Percentiles rank a stretch among this genome's conserved stretches.
Evolutionary conservation across 2,329 filamentous ascomycete species (phyloP).

Genomic region (Lizonia empirigonia): DNA sequence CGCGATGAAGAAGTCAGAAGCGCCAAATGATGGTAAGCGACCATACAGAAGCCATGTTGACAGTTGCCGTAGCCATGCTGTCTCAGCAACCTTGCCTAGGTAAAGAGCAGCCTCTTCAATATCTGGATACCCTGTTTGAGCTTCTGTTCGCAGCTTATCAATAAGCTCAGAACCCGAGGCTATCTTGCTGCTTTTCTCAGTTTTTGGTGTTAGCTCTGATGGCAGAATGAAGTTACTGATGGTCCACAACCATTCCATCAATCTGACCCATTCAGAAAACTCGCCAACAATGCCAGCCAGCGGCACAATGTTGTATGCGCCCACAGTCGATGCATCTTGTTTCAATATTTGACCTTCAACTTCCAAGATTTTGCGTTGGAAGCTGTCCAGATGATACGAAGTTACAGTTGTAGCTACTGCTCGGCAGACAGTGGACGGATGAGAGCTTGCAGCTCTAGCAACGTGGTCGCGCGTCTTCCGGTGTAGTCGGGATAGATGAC

Average conservation of each 20-base stretch:
- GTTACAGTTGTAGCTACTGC: slow-evolving; percentile 81
- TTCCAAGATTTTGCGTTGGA: slow-evolving; percentile 82
- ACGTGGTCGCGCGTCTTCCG: slow-evolving; percentile 71
- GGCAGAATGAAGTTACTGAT: slow-evolving; percentile 71
- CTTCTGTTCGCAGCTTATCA: slow-evolving; percentile 73
- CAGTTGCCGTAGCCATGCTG: slow-evolving; percentile 87
- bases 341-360: slow-evolving; percentile 80
- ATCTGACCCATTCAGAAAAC: slow-evolving; percentile 84
- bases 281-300: slow-evolving; percentile 82
- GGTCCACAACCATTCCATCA: slow-evolving; percentile 85
- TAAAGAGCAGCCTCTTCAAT: slow-evolving; percentile 77
- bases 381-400: slow-evolving; percentile 75
- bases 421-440: slow-evolving; percentile 82
- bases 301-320: slow-evolving; percentile 91
- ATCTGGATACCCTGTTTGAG: slow-evolving; percentile 87
- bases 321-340: slow-evolving; percentile 78
- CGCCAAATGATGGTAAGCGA: slow-evolving; percentile 75
- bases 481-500: slow-evolving; percentile 79
- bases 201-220: slow-evolving; percentile 23
- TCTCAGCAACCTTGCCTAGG: slow-evolving; percentile 79
- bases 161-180: slow-evolving; percentile 77
- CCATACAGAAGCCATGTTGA: slow-evolving; percentile 93
- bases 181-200: slow-evolving; percentile 19
- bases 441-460: slow-evolving; percentile 68
- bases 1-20: slow-evolving; percentile 83